A percentile compares a stretch with the other conserved stretches of the same genome.
These are phyloP conservation scores for Metschnikowia lachancei DNA, from an alignment of 805 yeast species.

Conservation along the genomic window DNA sequence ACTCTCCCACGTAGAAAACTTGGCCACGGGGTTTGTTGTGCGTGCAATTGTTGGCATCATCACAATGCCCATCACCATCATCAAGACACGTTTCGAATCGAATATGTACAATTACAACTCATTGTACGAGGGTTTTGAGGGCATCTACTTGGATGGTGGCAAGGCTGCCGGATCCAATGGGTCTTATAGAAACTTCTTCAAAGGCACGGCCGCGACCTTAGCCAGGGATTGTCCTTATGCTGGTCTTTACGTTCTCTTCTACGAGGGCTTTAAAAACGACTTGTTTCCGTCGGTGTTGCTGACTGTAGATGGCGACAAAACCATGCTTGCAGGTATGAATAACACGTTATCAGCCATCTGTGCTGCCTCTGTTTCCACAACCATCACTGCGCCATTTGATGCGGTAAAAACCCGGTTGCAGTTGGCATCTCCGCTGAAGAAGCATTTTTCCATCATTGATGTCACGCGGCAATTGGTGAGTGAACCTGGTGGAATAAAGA, in stretches of 20 bases:
- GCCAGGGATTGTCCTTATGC: slow-evolving; percentile 96
- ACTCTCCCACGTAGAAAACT: slow-evolving; percentile 64
- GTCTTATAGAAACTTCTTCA: slow-evolving; percentile 68
- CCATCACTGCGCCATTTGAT: slow-evolving; percentile 92
- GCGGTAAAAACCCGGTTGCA: slow-evolving; percentile 92
- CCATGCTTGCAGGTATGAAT: slow-evolving; percentile 14
- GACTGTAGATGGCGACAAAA: slow-evolving; percentile 11
- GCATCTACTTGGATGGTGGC: slow-evolving; percentile 43
- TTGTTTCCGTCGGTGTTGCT: slow-evolving; percentile 41
- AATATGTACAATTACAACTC: slow-evolving; percentile 68
- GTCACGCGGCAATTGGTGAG: slow-evolving; percentile 42
- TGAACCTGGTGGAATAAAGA: slow-evolving; percentile 47
- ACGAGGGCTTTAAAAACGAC: slow-evolving; percentile 68
- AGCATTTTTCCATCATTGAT: slow-evolving; percentile 35
- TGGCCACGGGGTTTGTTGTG: slow-evolving; percentile 72
- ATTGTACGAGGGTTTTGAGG: slow-evolving; percentile 54
- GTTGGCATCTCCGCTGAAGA: slow-evolving; percentile 46
- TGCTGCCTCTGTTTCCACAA: slow-evolving; percentile 78
- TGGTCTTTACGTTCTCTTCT: slow-evolving; percentile 82
- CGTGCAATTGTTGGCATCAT: slow-evolving; percentile 79
- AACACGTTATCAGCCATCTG: slow-evolving; percentile 74
- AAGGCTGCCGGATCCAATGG: slow-evolving; percentile 32
- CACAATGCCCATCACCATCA: slow-evolving; percentile 92
- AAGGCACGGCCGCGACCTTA: slow-evolving; percentile 84
- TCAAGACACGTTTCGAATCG: slow-evolving; percentile 88